Conservation (phyloP, 768 basidiomycete genomes). For the Suillus spraguei region DNA sequence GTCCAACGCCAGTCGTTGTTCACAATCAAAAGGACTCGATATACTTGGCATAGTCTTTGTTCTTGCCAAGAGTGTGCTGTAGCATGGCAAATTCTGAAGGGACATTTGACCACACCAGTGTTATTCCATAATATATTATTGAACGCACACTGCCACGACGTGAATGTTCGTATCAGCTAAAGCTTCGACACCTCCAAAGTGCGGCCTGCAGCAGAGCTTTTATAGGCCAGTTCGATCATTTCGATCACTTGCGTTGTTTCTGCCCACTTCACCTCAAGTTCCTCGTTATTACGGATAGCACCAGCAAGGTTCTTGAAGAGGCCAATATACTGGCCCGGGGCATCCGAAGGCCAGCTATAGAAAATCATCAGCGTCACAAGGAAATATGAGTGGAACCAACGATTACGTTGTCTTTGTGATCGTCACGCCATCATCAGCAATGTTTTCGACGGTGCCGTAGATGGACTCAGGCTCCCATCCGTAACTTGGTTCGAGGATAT, state of each 20-base stretch:
- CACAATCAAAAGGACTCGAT: not conserved
- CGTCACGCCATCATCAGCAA: constrained; percentile 44
- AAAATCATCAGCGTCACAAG: constrained; percentile 16
- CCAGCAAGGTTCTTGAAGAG: constrained; percentile 69
- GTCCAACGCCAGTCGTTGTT: not conserved
- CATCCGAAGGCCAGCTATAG: constrained; percentile 63
- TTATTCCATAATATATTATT: not conserved
- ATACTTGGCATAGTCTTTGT: not conserved
- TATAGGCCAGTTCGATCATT: constrained; percentile 73
- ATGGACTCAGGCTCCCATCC: constrained; percentile 66
- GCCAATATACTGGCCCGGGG: constrained; percentile 58
- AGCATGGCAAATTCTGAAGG: not conserved
- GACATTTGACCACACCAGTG: not conserved
- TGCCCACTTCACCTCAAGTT: constrained; percentile 69
- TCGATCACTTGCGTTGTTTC: constrained; percentile 73
- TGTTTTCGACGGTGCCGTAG: constrained; percentile 63
- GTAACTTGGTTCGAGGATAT: constrained; percentile 47
- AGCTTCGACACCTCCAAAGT: constrained; percentile 38
- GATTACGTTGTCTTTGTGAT: constrained; percentile 35
- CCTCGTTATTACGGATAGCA: constrained; percentile 56
- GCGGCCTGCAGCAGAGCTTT: constrained; percentile 63
- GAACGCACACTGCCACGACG: not conserved
- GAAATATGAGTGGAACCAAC: constrained; percentile 30
- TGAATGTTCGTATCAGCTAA: not conserved
- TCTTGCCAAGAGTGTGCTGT: not conserved